Base-by-base conservation (phyloP, 495 filamentous ascomycete genomes). In the Trichoderma virens region DNA sequence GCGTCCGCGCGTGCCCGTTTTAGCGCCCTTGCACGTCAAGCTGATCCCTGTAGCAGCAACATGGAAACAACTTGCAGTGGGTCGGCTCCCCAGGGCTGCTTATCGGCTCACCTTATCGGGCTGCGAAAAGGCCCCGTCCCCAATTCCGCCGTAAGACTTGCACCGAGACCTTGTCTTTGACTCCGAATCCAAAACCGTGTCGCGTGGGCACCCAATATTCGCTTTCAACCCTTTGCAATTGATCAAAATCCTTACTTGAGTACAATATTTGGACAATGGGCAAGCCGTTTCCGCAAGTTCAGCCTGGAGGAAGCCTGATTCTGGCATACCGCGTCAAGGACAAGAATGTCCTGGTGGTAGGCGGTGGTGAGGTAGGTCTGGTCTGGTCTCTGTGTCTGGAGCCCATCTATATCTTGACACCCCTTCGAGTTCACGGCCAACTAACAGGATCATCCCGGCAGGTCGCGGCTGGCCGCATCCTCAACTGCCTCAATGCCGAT, bases 381-480 rank as follows among this genome's bases (percentile, higher is more conserved):
- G 2, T n/a, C 35, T 14, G 1, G 0, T 34, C 25, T 28, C 20
- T 8, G 20, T 1, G 18, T 47, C 43, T 41, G 38, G 18, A 41
- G 11, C n/a, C n/a, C n/a, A n/a, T n/a, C n/a, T n/a, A n/a, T n/a
- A n/a, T n/a, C n/a, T n/a, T n/a, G n/a, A n/a, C n/a, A n/a, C n/a
- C n/a, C n/a, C n/a, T n/a, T n/a, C n/a, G n/a, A n/a, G n/a, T n/a
- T n/a, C n/a, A n/a, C n/a, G n/a, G n/a, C n/a, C 14, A 14, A 31
- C 28, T 41, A 47, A 43, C 61, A 14, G 38, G 27, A 13, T 4
- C 18, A 62, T 30, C 51, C 41, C 28, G 62, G 39, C 68, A 97
- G 93, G 94, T 98, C 66, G 94, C 94, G 54, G 94, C 94, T 35
- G 92, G 93, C 62, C 91, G 94, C 60, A 97, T 98, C 65, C 80